Percentiles rank a stretch among this genome's conserved stretches.
Conservation (phyloP, 257 asterid species). For the Buddleja alternifolia region DNA sequence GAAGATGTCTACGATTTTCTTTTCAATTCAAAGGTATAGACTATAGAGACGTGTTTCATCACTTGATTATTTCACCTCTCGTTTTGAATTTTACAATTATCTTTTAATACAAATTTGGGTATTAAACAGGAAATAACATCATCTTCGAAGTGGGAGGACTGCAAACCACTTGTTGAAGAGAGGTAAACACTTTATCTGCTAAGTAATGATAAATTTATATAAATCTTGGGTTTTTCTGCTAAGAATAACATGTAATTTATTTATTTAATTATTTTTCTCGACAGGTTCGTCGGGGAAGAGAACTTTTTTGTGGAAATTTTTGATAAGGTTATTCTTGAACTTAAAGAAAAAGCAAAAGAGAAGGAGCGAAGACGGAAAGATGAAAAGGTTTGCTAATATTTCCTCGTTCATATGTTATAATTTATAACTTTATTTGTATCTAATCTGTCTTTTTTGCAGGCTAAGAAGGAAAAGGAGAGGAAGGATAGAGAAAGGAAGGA, state of each 20-base stretch:
- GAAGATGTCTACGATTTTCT: constrained; percentile 69
- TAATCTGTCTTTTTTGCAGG: constrained; percentile 44
- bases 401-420: constrained; percentile 13
- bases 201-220: constrained; percentile 12
- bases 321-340: constrained; percentile 56
- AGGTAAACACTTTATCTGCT: constrained; percentile 49
- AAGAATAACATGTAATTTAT: too few relatives aligned
- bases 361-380: constrained; percentile 88
- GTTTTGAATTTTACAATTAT: constrained; percentile 23
- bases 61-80: constrained; percentile 3
- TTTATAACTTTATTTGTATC: not conserved
- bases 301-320: constrained; percentile 65
- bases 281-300: constrained; percentile 77
- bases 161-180: constrained; percentile 64
- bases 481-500: constrained; percentile 61
- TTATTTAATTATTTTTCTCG: constrained; percentile 35
- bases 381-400: constrained; percentile 58
- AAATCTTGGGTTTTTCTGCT: too few relatives aligned
- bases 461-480: constrained; percentile 72
- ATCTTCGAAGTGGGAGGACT: constrained; percentile 86
- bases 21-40: constrained; percentile 62
- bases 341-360: constrained; percentile 76
- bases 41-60: constrained; percentile 11
- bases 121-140: constrained; percentile 67
- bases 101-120: constrained; percentile 17